Conservation (phyloP, 352 stramenopile species). For the Discostella stelligera region DNA sequence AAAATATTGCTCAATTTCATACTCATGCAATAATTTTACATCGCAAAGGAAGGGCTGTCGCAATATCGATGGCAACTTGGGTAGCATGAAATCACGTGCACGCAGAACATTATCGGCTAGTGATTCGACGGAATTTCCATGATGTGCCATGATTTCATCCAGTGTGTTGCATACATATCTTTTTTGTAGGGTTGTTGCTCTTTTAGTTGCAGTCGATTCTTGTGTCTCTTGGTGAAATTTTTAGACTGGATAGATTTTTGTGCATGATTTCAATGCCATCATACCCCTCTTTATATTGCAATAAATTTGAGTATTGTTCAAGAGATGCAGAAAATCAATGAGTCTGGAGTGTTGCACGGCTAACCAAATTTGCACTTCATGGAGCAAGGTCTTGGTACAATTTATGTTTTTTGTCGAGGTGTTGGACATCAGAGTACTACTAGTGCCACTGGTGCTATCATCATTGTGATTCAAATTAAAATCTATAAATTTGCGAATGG, state of each 20-base stretch:
- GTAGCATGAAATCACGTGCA: slow-evolving; percentile 24
- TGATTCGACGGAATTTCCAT: slow-evolving; percentile 68
- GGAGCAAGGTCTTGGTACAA: slow-evolving; percentile 18
- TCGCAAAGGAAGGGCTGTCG: neutral
- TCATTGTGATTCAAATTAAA: neutral
- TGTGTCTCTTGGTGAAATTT: neutral
- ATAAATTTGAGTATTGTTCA: neutral
- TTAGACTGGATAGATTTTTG: neutral
- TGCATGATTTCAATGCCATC: neutral
- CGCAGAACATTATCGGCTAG: slow-evolving; percentile 63
- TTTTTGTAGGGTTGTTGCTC: slow-evolving; percentile 17
- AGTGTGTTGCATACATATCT: slow-evolving; percentile 40
- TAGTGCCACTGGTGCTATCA: neutral
- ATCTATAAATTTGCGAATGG: neutral
- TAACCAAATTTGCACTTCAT: slow-evolving; percentile 33
- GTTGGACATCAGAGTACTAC: too few species aligned
- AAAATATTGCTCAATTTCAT: slow-evolving; percentile 44
- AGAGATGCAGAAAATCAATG: slow-evolving; percentile 13
- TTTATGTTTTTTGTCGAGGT: neutral
- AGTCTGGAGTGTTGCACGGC: slow-evolving; percentile 24
- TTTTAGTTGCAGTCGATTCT: too few species aligned
- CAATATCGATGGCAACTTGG: slow-evolving; percentile 15
- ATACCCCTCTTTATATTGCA: neutral
- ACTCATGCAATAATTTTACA: slow-evolving; percentile 11
- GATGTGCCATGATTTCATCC: slow-evolving; percentile 64